phyloP scores from a whole-genome alignment of 305 asterid genomes.

The Fraxinus velutina region DNA sequence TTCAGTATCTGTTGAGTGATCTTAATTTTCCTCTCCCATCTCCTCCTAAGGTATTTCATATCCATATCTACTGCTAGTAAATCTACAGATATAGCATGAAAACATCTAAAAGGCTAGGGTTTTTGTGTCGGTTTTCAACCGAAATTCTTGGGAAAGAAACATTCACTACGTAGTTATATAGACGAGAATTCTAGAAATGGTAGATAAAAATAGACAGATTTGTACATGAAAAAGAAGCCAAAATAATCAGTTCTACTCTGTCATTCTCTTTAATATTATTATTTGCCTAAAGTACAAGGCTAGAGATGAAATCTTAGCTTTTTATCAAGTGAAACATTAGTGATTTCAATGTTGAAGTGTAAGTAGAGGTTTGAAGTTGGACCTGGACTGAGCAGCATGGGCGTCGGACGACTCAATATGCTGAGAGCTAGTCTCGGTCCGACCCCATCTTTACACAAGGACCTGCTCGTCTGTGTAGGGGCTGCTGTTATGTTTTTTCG shows the following conservation, averaged over 20 bases:
- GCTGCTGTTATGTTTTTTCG: neutral
- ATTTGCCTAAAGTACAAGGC: neutral
- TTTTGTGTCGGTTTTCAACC: neutral
- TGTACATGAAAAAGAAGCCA: neutral
- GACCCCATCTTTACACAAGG: neutral
- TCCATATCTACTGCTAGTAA: neutral
- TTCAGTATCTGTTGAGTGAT: conserved; percentile 50
- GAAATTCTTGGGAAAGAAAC: neutral
- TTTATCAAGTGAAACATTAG: neutral
- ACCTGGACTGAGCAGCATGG: neutral
- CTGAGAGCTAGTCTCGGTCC: neutral
- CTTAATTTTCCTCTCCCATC: conserved; percentile 47
- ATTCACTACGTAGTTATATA: too few relatives aligned
- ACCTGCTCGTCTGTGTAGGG: neutral
- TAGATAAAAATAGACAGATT: neutral
- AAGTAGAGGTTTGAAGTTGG: neutral
- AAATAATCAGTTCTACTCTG: neutral
- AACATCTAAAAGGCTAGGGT: neutral
- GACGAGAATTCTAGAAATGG: neutral
- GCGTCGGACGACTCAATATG: neutral
- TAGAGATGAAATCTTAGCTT: neutral
- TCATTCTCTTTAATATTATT: too few relatives aligned
- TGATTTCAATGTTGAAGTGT: neutral
- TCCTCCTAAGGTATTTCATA: conserved; percentile 45
- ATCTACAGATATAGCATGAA: neutral